A percentile compares a stretch with the other conserved stretches of the same genome.
Conservation (phyloP, 2,329 filamentous ascomycete genomes). For the Elsinoe australis region DNA sequence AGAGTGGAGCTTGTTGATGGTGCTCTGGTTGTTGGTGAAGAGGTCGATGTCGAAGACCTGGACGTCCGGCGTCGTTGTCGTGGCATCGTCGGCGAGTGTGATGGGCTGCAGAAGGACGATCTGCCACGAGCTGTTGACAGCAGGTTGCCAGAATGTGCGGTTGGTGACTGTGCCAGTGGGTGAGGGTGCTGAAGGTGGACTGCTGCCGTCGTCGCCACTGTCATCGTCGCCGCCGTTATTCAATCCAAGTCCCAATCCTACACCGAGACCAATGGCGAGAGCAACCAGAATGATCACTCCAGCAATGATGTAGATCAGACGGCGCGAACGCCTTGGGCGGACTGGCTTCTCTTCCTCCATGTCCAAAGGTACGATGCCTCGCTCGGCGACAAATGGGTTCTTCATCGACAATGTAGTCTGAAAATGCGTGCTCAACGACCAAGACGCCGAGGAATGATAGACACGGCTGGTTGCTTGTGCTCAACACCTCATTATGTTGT, state of each 20-base stretch:
- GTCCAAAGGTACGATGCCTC: neutral
- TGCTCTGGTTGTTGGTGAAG: constrained; percentile 45
- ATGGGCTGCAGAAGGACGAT: constrained; percentile 49
- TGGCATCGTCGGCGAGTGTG: constrained; percentile 28
- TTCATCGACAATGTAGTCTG: constrained; percentile 1
- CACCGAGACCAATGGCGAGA: constrained; percentile 19
- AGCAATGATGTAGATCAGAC: constrained; percentile 11
- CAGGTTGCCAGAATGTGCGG: constrained; percentile 44
- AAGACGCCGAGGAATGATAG: constrained; percentile 6
- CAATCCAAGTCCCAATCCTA: constrained; percentile 18
- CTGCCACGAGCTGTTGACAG: constrained; percentile 51
- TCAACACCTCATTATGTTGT: constrained; percentile 15
- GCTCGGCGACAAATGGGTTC: constrained; percentile 5
- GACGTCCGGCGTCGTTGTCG: constrained; percentile 42
- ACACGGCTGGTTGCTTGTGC: neutral
- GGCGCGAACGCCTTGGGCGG: constrained; percentile 6
- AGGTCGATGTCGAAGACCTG: constrained; percentile 55
- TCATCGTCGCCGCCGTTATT: constrained; percentile 9
- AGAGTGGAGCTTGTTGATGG: constrained; percentile 42
- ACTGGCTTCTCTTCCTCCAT: constrained; percentile 3
- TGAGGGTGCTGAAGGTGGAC: neutral
- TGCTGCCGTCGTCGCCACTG: constrained; percentile 1
- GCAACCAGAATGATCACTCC: constrained; percentile 17
- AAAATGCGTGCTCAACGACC: neutral
- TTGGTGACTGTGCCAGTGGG: constrained; percentile 16